Evolutionary conservation across 2,329 filamentous ascomycete genomes (phyloP), one percentile per base, ranked within the genome.

Genomic region (Xylariaceae sp.): DNA sequence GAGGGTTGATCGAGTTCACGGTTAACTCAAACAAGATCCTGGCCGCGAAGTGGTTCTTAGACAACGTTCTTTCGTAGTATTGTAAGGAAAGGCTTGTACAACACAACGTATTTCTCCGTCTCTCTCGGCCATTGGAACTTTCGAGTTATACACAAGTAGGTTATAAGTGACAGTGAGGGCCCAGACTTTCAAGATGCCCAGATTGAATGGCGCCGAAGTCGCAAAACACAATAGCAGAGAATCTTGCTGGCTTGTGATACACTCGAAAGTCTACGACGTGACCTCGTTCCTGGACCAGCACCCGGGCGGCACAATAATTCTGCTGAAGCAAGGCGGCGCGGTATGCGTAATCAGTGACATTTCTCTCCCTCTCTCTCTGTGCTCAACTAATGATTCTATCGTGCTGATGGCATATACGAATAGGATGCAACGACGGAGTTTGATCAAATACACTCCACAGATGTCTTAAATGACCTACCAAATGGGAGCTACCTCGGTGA

Each of bases 201-300:
- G 23, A 26, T 26, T 26, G 23, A 64, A 63, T 42, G 71, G 71
- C 18, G 60, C 67, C 20, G 71, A 75, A 52, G 67, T 75, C 20
- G 65, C 70, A 44, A 68, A 68, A 57, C 74, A 74, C 59, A 67
- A 66, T 59, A 68, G 65, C 29, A 53, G 53, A 14, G 63, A 70
- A 20, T 74, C 72, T 6, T 76, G 74, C 57, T 76, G 74, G 73
- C 64, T 74, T 16, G 73, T 76, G 40, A 53, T 73, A 53, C 50
- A 68, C 50, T 57, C 55, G 26, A 67, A 67, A 46, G 69, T 68
- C 32, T 73, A 74, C 67, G 74, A 76, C 59, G 70, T 75, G 41
- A 75, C 74, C 9, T 63, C 65, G 23, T 76, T 75, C 46, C 55
- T 76, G 9, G 53, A 64, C 26, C 54, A 65, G 21, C 71, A 72